Conservation (phyloP, 73 alveolate genomes). For the Effrenium voratum region DNA sequence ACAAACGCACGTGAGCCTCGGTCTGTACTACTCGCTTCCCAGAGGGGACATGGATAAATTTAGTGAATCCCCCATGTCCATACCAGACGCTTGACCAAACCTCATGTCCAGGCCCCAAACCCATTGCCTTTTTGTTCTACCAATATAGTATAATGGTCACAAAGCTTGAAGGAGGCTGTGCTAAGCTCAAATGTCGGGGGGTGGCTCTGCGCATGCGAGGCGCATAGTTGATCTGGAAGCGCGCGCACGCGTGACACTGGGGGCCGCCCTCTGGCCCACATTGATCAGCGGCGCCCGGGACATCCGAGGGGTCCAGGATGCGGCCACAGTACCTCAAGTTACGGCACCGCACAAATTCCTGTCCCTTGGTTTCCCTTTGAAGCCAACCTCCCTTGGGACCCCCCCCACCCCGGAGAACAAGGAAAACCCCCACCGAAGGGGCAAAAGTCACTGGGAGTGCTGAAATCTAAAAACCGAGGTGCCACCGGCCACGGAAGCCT, state of each 20-base stretch:
- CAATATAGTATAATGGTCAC: no score
- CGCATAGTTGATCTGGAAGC: slow-evolving; percentile 50
- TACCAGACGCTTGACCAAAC: no score
- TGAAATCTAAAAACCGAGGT: not conserved
- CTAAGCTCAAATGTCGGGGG: not conserved
- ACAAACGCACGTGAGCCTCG: no score
- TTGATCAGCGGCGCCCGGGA: slow-evolving; percentile 76
- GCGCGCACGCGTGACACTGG: slow-evolving; percentile 78
- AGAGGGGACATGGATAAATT: no score
- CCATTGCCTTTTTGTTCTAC: no score
- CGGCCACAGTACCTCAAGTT: slow-evolving; percentile 75
- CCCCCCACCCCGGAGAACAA: no score
- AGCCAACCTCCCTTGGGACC: no score
- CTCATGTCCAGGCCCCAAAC: no score
- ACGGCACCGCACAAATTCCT: not conserved
- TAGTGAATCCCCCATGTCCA: no score
- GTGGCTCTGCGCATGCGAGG: not conserved
- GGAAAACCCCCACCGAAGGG: not conserved
- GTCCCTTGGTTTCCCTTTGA: no score
- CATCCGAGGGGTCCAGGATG: slow-evolving; percentile 90
- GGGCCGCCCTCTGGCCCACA: slow-evolving; percentile 94
- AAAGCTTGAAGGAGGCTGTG: no score
- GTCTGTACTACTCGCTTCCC: no score
- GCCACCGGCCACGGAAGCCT: slow-evolving; percentile 82
- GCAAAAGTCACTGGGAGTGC: not conserved